A percentile compares a stretch with the other conserved stretches of the same genome.
These are phyloP conservation scores for Penicillium occitanis DNA, from an alignment of 2,329 filamentous ascomycete species.

Conservation along the genomic window DNA sequence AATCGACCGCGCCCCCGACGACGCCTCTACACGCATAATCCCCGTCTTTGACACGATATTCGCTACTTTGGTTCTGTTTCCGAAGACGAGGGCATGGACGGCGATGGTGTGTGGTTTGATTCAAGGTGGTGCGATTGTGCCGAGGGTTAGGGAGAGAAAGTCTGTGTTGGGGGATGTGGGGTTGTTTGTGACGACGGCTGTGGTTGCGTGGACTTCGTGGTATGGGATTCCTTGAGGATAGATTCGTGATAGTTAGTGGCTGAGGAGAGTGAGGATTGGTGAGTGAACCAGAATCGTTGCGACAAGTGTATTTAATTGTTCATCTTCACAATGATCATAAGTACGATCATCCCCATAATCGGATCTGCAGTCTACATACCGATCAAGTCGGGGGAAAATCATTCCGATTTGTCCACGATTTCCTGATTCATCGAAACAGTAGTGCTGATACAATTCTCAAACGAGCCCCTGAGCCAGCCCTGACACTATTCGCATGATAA, in stretches of 20 bases:
- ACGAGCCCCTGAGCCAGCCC: neutral
- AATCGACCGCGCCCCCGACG: conserved; percentile 7
- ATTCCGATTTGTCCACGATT: neutral
- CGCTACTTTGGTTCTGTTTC: neutral
- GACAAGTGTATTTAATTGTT: neutral
- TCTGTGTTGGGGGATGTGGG: neutral
- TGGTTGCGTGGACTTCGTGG: neutral
- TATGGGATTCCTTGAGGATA: neutral
- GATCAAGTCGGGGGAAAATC: neutral
- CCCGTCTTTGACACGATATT: neutral
- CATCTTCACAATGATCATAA: neutral
- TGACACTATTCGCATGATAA: neutral
- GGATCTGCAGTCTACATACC: neutral
- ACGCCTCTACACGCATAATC: neutral
- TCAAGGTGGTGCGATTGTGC: conserved; percentile 5
- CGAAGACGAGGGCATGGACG: neutral
- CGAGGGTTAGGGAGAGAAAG: neutral
- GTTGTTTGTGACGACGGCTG: neutral
- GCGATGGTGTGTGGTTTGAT: neutral
- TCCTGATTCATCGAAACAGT: neutral
- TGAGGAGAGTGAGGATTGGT: neutral
- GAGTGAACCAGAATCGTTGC: neutral
- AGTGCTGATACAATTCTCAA: neutral
- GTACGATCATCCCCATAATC: neutral
- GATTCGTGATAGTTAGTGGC: neutral